phyloP scores from a whole-genome alignment of 371 early-diverging fungal genomes.

The Saksenaea oblongispora region DNA sequence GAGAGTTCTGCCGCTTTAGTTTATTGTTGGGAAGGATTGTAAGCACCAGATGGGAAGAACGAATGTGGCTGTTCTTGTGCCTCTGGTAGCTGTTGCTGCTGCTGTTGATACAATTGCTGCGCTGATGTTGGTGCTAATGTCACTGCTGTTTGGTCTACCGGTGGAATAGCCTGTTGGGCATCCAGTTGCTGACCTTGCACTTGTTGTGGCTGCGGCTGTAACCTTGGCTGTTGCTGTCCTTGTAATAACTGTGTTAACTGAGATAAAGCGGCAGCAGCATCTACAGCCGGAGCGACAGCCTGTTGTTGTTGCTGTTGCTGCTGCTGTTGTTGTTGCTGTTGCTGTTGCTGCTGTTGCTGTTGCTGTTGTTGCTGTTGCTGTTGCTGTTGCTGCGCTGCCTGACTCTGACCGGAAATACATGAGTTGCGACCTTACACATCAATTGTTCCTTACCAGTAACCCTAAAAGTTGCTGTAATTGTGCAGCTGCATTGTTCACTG shows the following conservation, averaged over 20 bases:
- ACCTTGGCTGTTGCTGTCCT: conserved; percentile 17
- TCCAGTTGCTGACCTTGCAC: conserved; percentile 11
- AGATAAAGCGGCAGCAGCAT: conserved; percentile 5
- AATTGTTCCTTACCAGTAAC: conserved; percentile 14
- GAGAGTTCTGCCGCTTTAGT: not conserved
- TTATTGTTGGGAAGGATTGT: conserved; percentile 1
- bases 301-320: conserved; percentile 12
- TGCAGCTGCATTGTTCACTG: conserved; percentile 11
- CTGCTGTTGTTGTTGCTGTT: conserved; percentile 3
- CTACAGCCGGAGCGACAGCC: conserved; percentile 1
- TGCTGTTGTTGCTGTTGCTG: conserved; percentile 16
- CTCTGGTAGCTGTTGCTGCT: not conserved
- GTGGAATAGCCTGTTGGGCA: not conserved
- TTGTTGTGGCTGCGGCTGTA: conserved; percentile 15
- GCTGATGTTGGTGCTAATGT: not conserved
- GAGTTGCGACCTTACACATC: not conserved
- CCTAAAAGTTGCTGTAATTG: conserved; percentile 21
- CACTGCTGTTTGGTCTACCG: not conserved
- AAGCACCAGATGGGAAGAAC: not conserved
- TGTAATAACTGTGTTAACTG: conserved; percentile 25
- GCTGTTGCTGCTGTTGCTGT: not conserved
- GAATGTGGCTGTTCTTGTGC: not conserved
- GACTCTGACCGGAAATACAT: conserved; percentile 7
- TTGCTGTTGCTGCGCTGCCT: conserved; percentile 18
- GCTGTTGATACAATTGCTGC: not conserved